phyloP scores from a whole-genome alignment of 345 rosid genomes.

The Raphanus sativus region DNA sequence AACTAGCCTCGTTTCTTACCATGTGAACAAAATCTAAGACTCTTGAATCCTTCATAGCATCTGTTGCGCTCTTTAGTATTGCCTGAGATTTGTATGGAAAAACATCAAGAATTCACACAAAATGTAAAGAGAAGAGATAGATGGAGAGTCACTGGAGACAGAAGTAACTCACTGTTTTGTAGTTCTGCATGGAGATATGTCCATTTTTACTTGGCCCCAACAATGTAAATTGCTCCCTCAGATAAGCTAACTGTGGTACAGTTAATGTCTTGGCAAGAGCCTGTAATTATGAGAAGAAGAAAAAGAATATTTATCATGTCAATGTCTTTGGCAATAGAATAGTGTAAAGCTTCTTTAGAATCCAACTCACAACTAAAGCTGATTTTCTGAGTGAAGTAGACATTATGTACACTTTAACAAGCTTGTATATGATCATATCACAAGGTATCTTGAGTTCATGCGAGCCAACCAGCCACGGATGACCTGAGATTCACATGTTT shows the following conservation, averaged over 20 bases:
- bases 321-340: background rate
- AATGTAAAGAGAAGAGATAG: background rate
- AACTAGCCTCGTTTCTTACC: conserved; percentile 42
- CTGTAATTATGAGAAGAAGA: conserved; percentile 43
- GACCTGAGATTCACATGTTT: conserved; percentile 51
- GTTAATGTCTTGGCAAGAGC: conserved; percentile 85
- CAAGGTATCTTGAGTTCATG: conserved; percentile 74
- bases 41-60: conserved; percentile 83
- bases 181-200: conserved; percentile 75
- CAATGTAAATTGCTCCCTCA: conserved; percentile 75
- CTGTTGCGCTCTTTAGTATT: conserved; percentile 57
- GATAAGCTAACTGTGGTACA: conserved; percentile 70
- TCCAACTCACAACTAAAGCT: conserved; percentile 62
- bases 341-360: conserved; percentile 14
- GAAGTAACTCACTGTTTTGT: conserved; percentile 59
- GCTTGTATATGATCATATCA: conserved; percentile 81
- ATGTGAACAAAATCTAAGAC: conserved; percentile 65
- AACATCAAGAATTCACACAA: conserved; percentile 8
- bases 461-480: conserved; percentile 84
- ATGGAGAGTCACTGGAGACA: background rate
- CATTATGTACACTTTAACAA: conserved; percentile 65
- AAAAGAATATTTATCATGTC: background rate
- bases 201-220: conserved; percentile 82
- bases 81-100: conserved; percentile 51
- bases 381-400: conserved; percentile 78